Conservation (phyloP, 345 rosid genomes). For the Chamaenerion angustifolium region DNA sequence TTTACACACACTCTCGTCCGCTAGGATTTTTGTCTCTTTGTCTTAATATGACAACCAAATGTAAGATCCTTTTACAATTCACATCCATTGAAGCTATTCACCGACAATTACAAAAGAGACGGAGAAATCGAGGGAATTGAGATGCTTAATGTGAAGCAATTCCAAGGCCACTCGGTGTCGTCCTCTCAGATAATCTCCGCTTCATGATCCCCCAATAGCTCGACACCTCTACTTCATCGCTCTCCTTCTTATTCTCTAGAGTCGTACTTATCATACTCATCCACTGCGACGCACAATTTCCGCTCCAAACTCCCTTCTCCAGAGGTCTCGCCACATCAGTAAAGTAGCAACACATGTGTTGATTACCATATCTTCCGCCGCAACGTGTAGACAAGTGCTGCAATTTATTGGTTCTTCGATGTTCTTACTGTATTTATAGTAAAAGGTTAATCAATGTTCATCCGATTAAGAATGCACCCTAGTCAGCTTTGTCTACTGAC, state of each 20-base stretch:
- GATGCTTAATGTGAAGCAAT: constrained; percentile 47
- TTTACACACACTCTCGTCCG: too few species aligned
- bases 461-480: too few species aligned
- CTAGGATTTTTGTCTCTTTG: too few species aligned
- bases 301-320: not conserved
- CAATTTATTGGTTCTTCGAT: too few species aligned
- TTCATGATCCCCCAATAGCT: constrained; percentile 71
- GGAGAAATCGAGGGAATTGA: not conserved
- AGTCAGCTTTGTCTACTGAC: too few species aligned
- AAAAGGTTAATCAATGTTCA: too few species aligned
- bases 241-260: constrained; percentile 13
- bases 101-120: not conserved
- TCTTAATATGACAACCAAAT: not conserved
- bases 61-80: not conserved
- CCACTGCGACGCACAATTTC: not conserved
- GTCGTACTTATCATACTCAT: constrained; percentile 11
- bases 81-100: not conserved
- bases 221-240: constrained; percentile 15
- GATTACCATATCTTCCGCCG: not conserved
- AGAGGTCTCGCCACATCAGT: not conserved
- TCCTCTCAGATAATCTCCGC: constrained; percentile 40
- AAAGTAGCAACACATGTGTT: not conserved
- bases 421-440: too few species aligned
- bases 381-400: too few species aligned
- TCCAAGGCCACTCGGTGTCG: constrained; percentile 77